Evolutionary conservation across 129 eudicot species (phyloP), one percentile per base, ranked within the genome.

Genomic region (Artemisia annua): DNA sequence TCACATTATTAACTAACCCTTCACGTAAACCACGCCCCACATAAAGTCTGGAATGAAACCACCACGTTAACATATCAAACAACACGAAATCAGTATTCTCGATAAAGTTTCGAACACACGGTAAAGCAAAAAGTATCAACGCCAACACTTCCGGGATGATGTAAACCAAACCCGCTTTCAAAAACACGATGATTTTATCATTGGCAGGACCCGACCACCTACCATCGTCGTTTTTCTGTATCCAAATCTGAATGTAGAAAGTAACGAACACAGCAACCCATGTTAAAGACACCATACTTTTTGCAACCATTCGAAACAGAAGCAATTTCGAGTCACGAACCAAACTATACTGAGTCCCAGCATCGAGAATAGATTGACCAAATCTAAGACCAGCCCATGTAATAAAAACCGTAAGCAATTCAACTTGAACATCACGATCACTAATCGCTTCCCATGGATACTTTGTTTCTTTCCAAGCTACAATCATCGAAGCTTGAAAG

Each of bases 331-430:
- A 80, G 55, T 89, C 95, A 69, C 83, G 66, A 20, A 93, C 87
- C 68, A 93, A 75, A 74, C 98, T 89, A 71, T 93, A 93, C 81
- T 93, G 98, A 0, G 90, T 93, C 19, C 98, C 98, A 2, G 98
- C 97, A 83, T 93, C 98, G 50, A 93, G 95, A 58, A 93, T 63
- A 11, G 98, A 79, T 44, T 93, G 97, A 30, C 79, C 53, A 55
- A 89, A 77, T 56, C 98, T 80, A 30, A 93, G 87, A 44, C 85
- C 90, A 1, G 88, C 84, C 98, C 98, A 93, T 4, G 92, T 87
- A 11, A 93, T 87, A 28, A 93, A 93, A 14, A 93, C 50, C 3
- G 96, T 93, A 24, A 93, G 87, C 80, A 93, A 67, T 81, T 89
- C 82, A 70, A 89, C 98, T 55, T 87, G 98, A 53, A 87, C 95